These are phyloP conservation scores for Mycena indigotica DNA, from an alignment of 768 basidiomycete species.

Conservation along the genomic window DNA sequence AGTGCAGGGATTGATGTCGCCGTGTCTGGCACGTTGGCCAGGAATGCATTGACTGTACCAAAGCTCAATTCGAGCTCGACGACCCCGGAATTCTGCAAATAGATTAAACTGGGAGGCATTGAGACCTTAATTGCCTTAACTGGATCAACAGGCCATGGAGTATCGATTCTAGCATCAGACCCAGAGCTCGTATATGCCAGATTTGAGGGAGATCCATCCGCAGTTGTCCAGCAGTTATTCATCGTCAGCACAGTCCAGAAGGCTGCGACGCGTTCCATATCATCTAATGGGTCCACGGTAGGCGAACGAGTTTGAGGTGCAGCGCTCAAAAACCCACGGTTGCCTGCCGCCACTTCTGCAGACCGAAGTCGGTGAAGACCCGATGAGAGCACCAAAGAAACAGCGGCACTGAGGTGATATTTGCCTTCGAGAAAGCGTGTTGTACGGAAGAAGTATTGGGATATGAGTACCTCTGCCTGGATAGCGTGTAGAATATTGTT, in stretches of 20 bases:
- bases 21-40: not conserved
- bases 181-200: slow-evolving; percentile 29
- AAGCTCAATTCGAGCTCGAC: slow-evolving; percentile 1
- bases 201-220: slow-evolving; percentile 32
- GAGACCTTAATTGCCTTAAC: not conserved
- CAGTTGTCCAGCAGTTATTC: slow-evolving; percentile 37
- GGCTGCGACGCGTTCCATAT: slow-evolving; percentile 29
- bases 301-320: slow-evolving; percentile 27
- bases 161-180: slow-evolving; percentile 33
- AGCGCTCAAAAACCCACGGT: slow-evolving; percentile 9
- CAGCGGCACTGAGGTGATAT: slow-evolving; percentile 43
- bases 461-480: slow-evolving; percentile 46
- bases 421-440: slow-evolving; percentile 47
- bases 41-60: slow-evolving; percentile 13
- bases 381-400: slow-evolving; percentile 34
- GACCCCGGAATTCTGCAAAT: slow-evolving; percentile 12
- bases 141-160: slow-evolving; percentile 43
- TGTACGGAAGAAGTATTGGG: slow-evolving; percentile 46
- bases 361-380: slow-evolving; percentile 33
- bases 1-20: not conserved
- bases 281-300: slow-evolving; percentile 34
- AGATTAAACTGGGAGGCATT: slow-evolving; percentile 4
- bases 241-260: slow-evolving; percentile 39
- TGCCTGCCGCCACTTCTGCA: slow-evolving; percentile 5
- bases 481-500: slow-evolving; percentile 37